These are phyloP conservation scores for Zizania latifolia DNA, from an alignment of 176 grass and related monocot genomes.

Conservation along the genomic window DNA sequence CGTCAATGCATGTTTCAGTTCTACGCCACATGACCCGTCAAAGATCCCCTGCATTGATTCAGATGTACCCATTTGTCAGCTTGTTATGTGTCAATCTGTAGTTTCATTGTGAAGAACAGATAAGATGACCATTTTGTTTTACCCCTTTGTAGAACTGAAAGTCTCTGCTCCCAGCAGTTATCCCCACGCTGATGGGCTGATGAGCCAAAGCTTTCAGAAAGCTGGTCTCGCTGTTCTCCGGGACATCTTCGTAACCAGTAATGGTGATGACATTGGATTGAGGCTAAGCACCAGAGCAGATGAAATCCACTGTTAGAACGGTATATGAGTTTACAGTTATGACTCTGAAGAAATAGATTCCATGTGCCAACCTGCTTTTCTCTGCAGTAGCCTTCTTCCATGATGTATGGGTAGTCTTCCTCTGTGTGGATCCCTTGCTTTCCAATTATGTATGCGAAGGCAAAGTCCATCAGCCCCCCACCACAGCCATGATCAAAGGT, in stretches of 20 bases:
- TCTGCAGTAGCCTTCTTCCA: conserved; percentile 68
- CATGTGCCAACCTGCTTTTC: conserved; percentile 35
- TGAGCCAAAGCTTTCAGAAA: conserved; percentile 60
- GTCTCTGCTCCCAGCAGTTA: conserved; percentile 58
- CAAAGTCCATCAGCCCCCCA: conserved; percentile 77
- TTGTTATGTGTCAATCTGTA: not conserved
- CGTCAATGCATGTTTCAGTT: conserved; percentile 64
- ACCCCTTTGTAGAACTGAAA: conserved; percentile 95
- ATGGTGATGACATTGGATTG: conserved; percentile 41
- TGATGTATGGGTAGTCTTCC: conserved; percentile 80
- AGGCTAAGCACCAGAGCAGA: conserved; percentile 40
- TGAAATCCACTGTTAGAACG: not conserved
- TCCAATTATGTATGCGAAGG: conserved; percentile 62
- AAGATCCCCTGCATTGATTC: conserved; percentile 56
- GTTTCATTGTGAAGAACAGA: not conserved
- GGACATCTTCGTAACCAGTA: conserved; percentile 68
- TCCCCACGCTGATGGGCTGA: conserved; percentile 75
- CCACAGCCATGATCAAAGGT: conserved; percentile 48
- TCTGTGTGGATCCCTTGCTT: conserved; percentile 55
- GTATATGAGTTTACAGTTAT: not conserved
- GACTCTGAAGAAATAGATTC: not conserved
- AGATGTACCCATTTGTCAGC: not conserved
- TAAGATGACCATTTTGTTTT: conserved; percentile 6
- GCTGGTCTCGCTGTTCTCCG: conserved; percentile 59
- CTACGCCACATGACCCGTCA: conserved; percentile 49